Conservation (phyloP, 2,329 filamentous ascomycete species). For the Aureobasidium sp. region DNA sequence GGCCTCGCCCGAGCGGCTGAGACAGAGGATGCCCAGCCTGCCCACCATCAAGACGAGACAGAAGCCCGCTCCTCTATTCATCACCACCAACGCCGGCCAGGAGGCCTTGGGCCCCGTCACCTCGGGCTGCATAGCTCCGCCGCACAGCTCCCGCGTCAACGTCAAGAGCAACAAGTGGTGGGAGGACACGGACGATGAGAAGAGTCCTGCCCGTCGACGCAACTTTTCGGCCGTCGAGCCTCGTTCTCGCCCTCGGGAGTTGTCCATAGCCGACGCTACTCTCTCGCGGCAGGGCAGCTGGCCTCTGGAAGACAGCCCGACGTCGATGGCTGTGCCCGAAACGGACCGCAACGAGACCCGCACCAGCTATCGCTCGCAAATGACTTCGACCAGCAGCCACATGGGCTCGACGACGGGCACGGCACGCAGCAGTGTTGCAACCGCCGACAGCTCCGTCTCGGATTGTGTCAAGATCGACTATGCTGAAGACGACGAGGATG, state of each 20-base stretch:
- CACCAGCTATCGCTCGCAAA: constrained; percentile 53
- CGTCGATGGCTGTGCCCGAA: not conserved
- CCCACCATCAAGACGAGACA: constrained; percentile 1
- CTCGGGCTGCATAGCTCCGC: not conserved
- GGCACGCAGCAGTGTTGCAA: constrained; percentile 74
- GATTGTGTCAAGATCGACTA: constrained; percentile 55
- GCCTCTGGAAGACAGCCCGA: constrained; percentile 1
- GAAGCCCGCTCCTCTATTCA: constrained; percentile 1
- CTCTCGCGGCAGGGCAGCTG: constrained; percentile 5
- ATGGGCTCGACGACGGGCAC: constrained; percentile 57
- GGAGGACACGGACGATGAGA: not conserved
- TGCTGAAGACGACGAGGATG: constrained; percentile 26
- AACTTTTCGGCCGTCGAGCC: constrained; percentile 1
- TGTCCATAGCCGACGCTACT: not conserved
- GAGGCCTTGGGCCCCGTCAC: not conserved
- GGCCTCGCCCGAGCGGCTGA: constrained; percentile 35
- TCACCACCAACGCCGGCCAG: not conserved
- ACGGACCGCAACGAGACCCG: constrained; percentile 37
- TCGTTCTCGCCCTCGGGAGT: not conserved
- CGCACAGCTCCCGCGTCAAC: constrained; percentile 2
- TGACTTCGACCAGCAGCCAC: constrained; percentile 52
- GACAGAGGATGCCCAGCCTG: constrained; percentile 20
- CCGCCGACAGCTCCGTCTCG: constrained; percentile 69
- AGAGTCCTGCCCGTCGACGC: not conserved
- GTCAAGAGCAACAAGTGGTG: constrained; percentile 12